A percentile compares a stretch with the other conserved stretches of the same genome.
These are phyloP conservation scores for Bullera alba DNA, from an alignment of 768 basidiomycete species.

Conservation along the genomic window DNA sequence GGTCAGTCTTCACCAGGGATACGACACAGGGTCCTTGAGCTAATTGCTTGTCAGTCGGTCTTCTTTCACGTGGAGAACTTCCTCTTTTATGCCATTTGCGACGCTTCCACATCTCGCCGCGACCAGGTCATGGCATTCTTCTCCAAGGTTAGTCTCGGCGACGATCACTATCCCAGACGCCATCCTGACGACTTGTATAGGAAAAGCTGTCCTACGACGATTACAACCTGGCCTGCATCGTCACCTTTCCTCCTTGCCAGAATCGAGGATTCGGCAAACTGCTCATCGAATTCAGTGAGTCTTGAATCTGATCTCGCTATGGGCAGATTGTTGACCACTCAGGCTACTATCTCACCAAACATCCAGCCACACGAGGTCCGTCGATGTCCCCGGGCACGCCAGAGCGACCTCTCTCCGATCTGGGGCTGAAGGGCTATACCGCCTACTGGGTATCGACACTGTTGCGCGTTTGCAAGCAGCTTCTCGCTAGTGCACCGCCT, in stretches of 20 bases:
- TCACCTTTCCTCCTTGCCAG: constrained; percentile 89
- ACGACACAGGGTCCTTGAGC: background rate
- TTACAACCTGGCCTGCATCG: constrained; percentile 94
- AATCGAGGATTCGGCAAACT: constrained; percentile 85
- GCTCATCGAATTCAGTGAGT: constrained; percentile 94
- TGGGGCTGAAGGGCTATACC: constrained; percentile 80
- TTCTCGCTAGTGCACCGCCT: constrained; percentile 19
- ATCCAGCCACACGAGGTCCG: constrained; percentile 50
- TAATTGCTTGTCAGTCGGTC: constrained; percentile 24
- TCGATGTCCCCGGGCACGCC: constrained; percentile 79
- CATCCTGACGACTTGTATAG: constrained; percentile 46
- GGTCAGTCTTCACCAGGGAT: constrained; percentile 50
- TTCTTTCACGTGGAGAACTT: constrained; percentile 51
- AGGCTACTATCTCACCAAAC: constrained; percentile 83
- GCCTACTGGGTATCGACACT: constrained; percentile 42
- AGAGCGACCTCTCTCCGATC: constrained; percentile 87
- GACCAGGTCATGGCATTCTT: constrained; percentile 78
- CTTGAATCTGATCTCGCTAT: background rate
- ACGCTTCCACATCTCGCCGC: constrained; percentile 60
- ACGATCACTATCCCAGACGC: background rate
- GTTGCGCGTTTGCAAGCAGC: constrained; percentile 16
- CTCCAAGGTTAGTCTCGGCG: constrained; percentile 53
- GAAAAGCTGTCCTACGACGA: constrained; percentile 95
- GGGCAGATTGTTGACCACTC: background rate
- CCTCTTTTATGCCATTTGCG: constrained; percentile 85